A percentile compares a stretch with the other conserved stretches of the same genome.
These are phyloP conservation scores for Glomus cerebriforme DNA, from an alignment of 192 early-diverging fungal genomes.

Conservation along the genomic window DNA sequence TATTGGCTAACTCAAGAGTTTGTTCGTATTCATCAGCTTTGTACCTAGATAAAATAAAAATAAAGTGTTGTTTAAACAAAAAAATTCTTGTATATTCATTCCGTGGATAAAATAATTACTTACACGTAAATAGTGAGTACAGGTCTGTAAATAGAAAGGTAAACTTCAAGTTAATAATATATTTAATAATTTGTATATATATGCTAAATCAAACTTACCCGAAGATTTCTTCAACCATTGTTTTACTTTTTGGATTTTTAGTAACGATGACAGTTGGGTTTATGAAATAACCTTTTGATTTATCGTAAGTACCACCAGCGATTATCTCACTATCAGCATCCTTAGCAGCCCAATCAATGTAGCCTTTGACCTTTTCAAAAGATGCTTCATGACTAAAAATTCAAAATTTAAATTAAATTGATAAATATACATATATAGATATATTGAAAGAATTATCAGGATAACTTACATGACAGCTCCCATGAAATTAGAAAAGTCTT, in stretches of 20 bases:
- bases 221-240: constrained; percentile 96
- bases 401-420: neutral
- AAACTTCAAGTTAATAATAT: neutral
- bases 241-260: constrained; percentile 78
- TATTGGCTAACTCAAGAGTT: constrained; percentile 73
- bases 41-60: constrained; percentile 29
- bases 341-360: constrained; percentile 78
- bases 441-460: too few relatives aligned
- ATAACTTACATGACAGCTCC: constrained; percentile 86
- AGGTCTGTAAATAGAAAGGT: constrained; percentile 55
- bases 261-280: constrained; percentile 90
- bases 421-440: too few relatives aligned
- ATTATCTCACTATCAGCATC: constrained; percentile 78
- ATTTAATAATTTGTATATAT: neutral
- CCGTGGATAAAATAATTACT: constrained; percentile 24
- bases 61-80: neutral
- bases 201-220: constrained; percentile 35
- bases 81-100: neutral
- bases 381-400: constrained; percentile 40
- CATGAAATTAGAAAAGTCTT: constrained; percentile 85
- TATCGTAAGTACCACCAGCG: constrained; percentile 87
- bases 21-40: constrained; percentile 76
- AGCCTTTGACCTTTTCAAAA: constrained; percentile 91
- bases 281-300: constrained; percentile 86
- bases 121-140: constrained; percentile 93